Conservation (phyloP, 768 basidiomycete species). For the Podaxis rugospora region DNA sequence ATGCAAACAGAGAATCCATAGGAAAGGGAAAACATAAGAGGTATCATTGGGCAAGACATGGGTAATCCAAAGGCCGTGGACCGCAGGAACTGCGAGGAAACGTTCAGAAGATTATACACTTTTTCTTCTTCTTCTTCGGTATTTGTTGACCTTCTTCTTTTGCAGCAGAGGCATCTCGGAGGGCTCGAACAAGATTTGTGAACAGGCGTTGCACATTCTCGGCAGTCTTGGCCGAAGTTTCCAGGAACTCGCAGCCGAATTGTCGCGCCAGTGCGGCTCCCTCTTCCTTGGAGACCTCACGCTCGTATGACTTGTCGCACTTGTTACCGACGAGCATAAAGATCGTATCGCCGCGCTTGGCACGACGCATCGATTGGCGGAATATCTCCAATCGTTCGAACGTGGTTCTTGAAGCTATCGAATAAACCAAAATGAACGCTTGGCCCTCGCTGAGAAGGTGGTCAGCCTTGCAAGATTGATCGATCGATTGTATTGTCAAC, state of each 20-base stretch:
- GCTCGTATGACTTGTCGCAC: constrained; percentile 85
- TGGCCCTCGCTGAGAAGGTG: constrained; percentile 74
- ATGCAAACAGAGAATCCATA: constrained; percentile 28
- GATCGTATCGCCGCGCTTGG: constrained; percentile 79
- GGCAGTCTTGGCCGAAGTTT: constrained; percentile 95
- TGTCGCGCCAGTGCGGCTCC: constrained; percentile 75
- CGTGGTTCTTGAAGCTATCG: constrained; percentile 89
- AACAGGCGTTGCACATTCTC: constrained; percentile 91
- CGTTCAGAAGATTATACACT: constrained; percentile 80
- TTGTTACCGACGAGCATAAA: constrained; percentile 98
- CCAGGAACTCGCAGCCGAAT: constrained; percentile 91
- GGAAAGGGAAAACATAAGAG: constrained; percentile 41
- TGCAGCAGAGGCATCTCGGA: constrained; percentile 59
- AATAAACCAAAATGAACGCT: constrained; percentile 97
- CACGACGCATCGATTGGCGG: constrained; percentile 84
- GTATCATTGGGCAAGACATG: constrained; percentile 71
- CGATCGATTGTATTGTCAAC: constrained; percentile 24
- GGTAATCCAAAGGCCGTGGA: constrained; percentile 63
- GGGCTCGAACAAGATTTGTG: constrained; percentile 77
- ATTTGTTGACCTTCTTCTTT: constrained; percentile 21
- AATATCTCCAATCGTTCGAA: constrained; percentile 90
- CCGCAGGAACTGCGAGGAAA: constrained; percentile 53
- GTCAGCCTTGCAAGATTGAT: constrained; percentile 8
- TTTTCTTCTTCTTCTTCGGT: constrained; percentile 43
- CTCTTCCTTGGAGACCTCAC: constrained; percentile 90